Evolutionary conservation across 192 early-diverging fungal genomes (phyloP).

Genomic region (Fimicolochytrium jonesii): DNA sequence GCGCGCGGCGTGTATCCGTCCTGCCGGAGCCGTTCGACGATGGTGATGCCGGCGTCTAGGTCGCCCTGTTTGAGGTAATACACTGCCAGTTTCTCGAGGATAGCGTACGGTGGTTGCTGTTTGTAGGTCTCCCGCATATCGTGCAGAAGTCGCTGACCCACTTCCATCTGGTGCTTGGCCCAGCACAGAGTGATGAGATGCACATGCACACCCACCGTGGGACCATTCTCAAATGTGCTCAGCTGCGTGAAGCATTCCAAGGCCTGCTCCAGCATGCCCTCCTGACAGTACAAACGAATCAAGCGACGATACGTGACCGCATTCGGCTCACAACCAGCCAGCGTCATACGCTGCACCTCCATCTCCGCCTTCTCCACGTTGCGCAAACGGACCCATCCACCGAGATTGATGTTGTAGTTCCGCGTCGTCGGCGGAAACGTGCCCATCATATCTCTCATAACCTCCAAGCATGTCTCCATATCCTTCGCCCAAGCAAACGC

Average conservation of each 20-base stretch:
- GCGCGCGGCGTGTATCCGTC: not conserved
- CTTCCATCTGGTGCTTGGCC: not conserved
- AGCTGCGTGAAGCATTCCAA: not conserved
- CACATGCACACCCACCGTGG: constrained; percentile 6
- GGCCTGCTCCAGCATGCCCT: constrained; percentile 3
- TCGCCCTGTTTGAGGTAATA: constrained; percentile 1
- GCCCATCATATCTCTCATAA: constrained; percentile 17
- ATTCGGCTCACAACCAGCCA: constrained; percentile 6
- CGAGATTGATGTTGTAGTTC: constrained; percentile 15
- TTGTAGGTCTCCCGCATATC: not conserved
- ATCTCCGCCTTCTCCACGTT: constrained; percentile 17
- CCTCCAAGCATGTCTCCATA: constrained; percentile 19
- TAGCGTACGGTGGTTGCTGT: not conserved
- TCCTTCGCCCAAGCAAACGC: constrained; percentile 22
- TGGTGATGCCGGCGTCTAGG: not conserved
- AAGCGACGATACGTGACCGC: not conserved
- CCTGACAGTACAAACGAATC: not conserved
- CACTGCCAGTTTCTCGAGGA: constrained; percentile 4
- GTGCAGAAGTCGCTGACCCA: not conserved
- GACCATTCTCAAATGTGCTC: not conserved
- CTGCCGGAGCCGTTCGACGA: constrained; percentile 1
- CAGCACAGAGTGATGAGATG: constrained; percentile 3
- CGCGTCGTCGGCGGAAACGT: not conserved
- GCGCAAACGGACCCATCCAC: constrained; percentile 29
- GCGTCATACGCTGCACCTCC: constrained; percentile 14